phyloP scores from a whole-genome alignment of 192 early-diverging fungal species.

The Spinellus fusiger region DNA sequence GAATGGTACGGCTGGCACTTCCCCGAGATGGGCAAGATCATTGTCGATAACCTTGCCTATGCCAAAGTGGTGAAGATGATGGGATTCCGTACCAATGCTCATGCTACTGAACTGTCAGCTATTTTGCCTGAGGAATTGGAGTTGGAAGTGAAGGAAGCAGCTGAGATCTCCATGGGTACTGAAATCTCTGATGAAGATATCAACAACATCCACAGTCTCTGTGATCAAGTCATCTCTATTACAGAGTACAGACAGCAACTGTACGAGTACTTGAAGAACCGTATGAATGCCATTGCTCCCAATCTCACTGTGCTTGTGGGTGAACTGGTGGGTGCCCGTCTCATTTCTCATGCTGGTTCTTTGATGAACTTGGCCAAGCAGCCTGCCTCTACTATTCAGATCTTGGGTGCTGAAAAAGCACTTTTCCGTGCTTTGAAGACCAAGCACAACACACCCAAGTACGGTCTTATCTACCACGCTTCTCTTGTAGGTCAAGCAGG shows the following conservation, averaged over 20 bases:
- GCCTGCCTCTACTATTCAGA: slow-evolving; percentile 96
- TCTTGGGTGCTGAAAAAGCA: slow-evolving; percentile 97
- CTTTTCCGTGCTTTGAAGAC: slow-evolving; percentile 97
- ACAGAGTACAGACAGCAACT: slow-evolving; percentile 93
- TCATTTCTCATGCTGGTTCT: slow-evolving; percentile 96
- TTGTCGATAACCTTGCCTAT: slow-evolving; percentile 94
- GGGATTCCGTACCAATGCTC: slow-evolving; percentile 84
- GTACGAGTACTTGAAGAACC: slow-evolving; percentile 96
- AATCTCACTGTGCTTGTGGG: slow-evolving; percentile 93
- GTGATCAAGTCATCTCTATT: slow-evolving; percentile 94
- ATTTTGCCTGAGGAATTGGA: slow-evolving; percentile 92
- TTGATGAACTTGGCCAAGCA: slow-evolving; percentile 95
- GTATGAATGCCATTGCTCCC: slow-evolving; percentile 88
- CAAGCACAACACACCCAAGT: slow-evolving; percentile 95
- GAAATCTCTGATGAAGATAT: slow-evolving; percentile 97
- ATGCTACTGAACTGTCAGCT: slow-evolving; percentile 68
- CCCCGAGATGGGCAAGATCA: slow-evolving; percentile 96
- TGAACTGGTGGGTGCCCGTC: slow-evolving; percentile 93
- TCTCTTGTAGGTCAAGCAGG: slow-evolving; percentile 92
- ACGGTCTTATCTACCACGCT: slow-evolving; percentile 96
- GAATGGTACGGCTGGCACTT: slow-evolving; percentile 99
- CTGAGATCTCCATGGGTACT: slow-evolving; percentile 98
- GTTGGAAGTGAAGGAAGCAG: slow-evolving; percentile 90
- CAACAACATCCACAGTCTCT: slow-evolving; percentile 88
- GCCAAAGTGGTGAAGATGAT: slow-evolving; percentile 85